A percentile compares a stretch with the other conserved stretches of the same genome.
Evolutionary conservation across 306 rosid genomes (phyloP).

Genomic region (Prunus dulcis): DNA sequence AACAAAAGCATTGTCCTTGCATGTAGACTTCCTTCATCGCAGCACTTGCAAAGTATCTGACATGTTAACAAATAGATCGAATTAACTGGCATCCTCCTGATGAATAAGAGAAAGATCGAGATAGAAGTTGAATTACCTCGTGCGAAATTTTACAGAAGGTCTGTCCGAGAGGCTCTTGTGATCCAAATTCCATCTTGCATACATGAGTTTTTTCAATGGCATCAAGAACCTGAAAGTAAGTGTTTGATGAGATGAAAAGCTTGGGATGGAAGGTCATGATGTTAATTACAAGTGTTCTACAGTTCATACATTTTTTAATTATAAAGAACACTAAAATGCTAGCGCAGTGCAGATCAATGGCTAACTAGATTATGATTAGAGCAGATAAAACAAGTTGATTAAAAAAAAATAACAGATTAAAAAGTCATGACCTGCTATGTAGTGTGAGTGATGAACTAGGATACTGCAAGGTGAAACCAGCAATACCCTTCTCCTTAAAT

Average conservation of each 20-base stretch:
- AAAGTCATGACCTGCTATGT: too few species aligned
- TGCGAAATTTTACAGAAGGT: constrained; percentile 35
- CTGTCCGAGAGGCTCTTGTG: constrained; percentile 32
- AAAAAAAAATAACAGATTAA: too few species aligned
- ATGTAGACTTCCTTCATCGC: constrained; percentile 37
- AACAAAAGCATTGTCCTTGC: constrained; percentile 43
- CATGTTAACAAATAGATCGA: constrained; percentile 15
- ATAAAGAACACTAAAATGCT: too few species aligned
- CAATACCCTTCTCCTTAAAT: too few species aligned
- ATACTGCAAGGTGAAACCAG: too few species aligned
- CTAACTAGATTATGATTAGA: too few species aligned
- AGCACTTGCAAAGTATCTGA: constrained; percentile 48
- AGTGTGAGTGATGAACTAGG: too few species aligned
- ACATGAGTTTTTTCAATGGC: constrained; percentile 23
- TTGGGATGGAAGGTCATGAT: not conserved
- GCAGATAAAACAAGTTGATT: too few species aligned
- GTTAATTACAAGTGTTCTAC: not conserved
- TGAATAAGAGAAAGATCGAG: not conserved
- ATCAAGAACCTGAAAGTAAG: constrained; percentile 53
- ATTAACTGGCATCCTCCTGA: not conserved
- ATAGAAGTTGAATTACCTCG: constrained; percentile 29
- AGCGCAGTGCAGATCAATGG: too few species aligned
- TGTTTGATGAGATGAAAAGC: not conserved
- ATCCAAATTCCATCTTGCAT: constrained; percentile 31
- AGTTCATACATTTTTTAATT: too few species aligned